phyloP scores from a whole-genome alignment of 495 filamentous ascomycete species.

The Annulohypoxylon stygium region DNA sequence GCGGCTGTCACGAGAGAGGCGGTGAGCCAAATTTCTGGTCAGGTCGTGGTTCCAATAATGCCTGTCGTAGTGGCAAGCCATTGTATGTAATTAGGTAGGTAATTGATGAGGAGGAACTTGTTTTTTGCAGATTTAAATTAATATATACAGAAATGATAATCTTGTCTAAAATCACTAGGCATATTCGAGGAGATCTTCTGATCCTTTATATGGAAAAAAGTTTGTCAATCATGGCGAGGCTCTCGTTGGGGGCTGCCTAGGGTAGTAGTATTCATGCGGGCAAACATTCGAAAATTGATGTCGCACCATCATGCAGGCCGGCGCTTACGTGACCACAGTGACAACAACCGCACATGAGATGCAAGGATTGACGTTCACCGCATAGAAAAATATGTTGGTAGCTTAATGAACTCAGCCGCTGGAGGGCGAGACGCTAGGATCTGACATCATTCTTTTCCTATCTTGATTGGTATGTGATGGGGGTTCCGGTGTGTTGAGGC shows the following conservation, averaged over 20 bases:
- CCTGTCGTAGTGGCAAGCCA: slow-evolving; percentile 36
- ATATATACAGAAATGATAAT: background rate
- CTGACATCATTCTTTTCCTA: background rate
- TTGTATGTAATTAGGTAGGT: slow-evolving; percentile 12
- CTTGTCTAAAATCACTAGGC: background rate
- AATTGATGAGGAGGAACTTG: background rate
- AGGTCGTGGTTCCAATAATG: slow-evolving; percentile 17
- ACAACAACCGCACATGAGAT: background rate
- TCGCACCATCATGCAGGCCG: background rate
- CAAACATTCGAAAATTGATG: background rate
- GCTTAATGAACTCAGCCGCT: slow-evolving; percentile 9
- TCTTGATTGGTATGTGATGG: background rate
- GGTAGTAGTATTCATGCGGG: background rate
- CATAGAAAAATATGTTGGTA: background rate
- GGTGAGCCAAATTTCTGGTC: slow-evolving; percentile 23
- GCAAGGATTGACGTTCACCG: background rate
- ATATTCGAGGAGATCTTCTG: background rate
- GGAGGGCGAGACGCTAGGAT: slow-evolving; percentile 27
- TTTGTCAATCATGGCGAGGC: background rate
- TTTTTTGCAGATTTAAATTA: background rate
- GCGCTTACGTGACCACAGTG: slow-evolving; percentile 16
- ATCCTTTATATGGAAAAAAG: background rate
- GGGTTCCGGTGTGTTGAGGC: background rate
- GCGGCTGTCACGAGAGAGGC: slow-evolving; percentile 28
- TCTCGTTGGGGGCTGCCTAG: background rate